Base-by-base conservation (phyloP, 1,284 basidiomycete genomes). In the Mycena sp. region DNA sequence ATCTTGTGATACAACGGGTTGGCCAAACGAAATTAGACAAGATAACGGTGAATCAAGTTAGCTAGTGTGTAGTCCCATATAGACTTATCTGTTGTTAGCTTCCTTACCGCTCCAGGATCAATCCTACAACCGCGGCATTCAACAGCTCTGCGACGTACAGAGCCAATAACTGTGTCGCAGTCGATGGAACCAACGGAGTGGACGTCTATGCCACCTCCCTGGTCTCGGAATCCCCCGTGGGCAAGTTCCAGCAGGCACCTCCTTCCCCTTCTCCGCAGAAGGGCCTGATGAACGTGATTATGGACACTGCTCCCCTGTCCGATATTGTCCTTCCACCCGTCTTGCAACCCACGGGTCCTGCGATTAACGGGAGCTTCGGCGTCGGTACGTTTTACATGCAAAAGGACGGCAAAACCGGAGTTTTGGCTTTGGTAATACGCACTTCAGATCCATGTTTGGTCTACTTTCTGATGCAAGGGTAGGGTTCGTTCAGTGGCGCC, bases 61-160 rank as follows among this genome's bases (percentile, higher is more conserved):
- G n/a, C 17, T 28, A 23, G 12, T 21, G 26, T 4, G n/a, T 4
- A 23, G 17, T 48, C 16, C 12, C 25, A 16, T 19, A 6, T 2
- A 17, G 17, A n/a, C 50, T 48, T 23, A 58, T n/a, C 49, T 9
- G 45, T 28, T 25, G 43, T 16, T 52, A 87, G 85, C 69, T 88
- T 46, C 87, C 87, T 4, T 88, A 87, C 70, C 81, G 86, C 37
- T 85, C 87, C 16, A 81, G 85, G 25, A 76, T 87, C 52, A 79
- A 80, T 10, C 66, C 80, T 16, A 70, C 74, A 4, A 74, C 82
- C 7, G 73, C 77, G 6, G 65, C 77, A 17, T 89, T 87, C 72
- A 85, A 81, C 1, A 80, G 86, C 69, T 78, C 78, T 9, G 75
- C 78, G 0, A 82, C 86, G 3, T 85, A 83, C 75, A 78, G 81